Percentiles rank a stretch among this genome's conserved stretches.
These are phyloP conservation scores for Skeletonema marinoi DNA, from an alignment of 108 stramenopile species.

Conservation along the genomic window DNA sequence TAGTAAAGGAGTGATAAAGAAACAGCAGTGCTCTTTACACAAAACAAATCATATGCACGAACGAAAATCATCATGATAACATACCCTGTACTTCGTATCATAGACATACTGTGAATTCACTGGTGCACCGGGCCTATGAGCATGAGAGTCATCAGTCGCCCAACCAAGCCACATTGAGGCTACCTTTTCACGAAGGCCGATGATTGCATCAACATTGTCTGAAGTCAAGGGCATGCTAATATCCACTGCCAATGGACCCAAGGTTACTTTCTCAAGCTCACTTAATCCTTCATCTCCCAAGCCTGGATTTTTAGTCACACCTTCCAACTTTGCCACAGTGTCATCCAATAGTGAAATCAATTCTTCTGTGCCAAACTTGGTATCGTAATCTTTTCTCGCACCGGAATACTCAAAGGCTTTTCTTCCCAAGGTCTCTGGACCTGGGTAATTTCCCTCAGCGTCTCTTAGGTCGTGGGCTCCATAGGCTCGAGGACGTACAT, in stretches of 20 bases:
- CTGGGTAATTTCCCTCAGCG: conserved; percentile 72
- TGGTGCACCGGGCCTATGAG: conserved; percentile 75
- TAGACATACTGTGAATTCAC: conserved; percentile 83
- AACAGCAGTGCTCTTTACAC: too few species aligned
- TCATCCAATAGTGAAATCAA: conserved; percentile 47
- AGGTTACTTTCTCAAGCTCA: conserved; percentile 66
- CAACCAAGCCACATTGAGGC: conserved; percentile 67
- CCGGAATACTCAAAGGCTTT: conserved; percentile 79
- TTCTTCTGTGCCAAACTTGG: conserved; percentile 70
- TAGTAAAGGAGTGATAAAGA: too few species aligned
- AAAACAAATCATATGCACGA: too few species aligned
- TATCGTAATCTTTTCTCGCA: conserved; percentile 63
- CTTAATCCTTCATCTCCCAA: conserved; percentile 13
- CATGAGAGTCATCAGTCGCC: conserved; percentile 59
- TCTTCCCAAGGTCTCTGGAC: conserved; percentile 75
- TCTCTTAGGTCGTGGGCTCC: conserved; percentile 73
- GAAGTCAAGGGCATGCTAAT: conserved; percentile 59
- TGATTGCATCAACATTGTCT: conserved; percentile 62
- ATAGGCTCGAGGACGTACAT: conserved; percentile 79
- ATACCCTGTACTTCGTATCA: conserved; percentile 67
- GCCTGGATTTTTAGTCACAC: conserved; percentile 36
- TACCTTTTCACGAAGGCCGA: conserved; percentile 57
- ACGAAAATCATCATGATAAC: too few species aligned
- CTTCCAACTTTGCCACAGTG: conserved; percentile 47
- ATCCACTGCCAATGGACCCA: conserved; percentile 61